Percentiles rank a stretch among this genome's conserved stretches.
Conservation (phyloP, 306 rosid species). For the Pyrus pyrifolia region DNA sequence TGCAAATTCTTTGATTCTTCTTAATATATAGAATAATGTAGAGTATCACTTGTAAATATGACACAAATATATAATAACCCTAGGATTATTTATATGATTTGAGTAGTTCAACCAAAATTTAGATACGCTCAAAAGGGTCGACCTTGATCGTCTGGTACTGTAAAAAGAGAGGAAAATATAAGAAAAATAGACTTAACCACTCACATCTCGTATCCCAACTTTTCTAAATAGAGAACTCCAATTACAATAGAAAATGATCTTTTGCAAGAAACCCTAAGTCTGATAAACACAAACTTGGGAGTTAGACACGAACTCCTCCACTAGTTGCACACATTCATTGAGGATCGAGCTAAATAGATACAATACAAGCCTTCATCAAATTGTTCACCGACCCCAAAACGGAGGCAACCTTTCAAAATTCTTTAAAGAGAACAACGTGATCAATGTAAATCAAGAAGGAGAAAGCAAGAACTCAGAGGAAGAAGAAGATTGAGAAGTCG, state of each 20-base stretch:
- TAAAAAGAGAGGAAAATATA: not conserved
- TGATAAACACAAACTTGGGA: not conserved
- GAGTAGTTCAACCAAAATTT: not conserved
- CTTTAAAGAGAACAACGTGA: not conserved
- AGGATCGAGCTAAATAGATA: too few species aligned
- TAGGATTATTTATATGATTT: too few species aligned
- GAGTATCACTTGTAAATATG: not conserved
- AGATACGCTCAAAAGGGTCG: not conserved
- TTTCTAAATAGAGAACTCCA: not conserved
- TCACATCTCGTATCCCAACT: not conserved
- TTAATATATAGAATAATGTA: too few species aligned
- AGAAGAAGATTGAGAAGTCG: too few species aligned
- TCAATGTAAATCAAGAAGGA: too few species aligned
- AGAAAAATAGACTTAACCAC: not conserved
- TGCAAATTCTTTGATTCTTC: not conserved
- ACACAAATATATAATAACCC: too few species aligned
- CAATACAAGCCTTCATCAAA: not conserved
- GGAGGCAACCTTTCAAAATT: not conserved
- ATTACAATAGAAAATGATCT: not conserved
- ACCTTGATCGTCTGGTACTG: not conserved
- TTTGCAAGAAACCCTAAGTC: not conserved
- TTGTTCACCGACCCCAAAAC: not conserved
- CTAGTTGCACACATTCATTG: not conserved
- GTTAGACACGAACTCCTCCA: not conserved
- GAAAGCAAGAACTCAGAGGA: too few species aligned